These are phyloP conservation scores for Chloranthus sessilifolius DNA, from an alignment of 164 flowering plant genomes.

Conservation along the genomic window DNA sequence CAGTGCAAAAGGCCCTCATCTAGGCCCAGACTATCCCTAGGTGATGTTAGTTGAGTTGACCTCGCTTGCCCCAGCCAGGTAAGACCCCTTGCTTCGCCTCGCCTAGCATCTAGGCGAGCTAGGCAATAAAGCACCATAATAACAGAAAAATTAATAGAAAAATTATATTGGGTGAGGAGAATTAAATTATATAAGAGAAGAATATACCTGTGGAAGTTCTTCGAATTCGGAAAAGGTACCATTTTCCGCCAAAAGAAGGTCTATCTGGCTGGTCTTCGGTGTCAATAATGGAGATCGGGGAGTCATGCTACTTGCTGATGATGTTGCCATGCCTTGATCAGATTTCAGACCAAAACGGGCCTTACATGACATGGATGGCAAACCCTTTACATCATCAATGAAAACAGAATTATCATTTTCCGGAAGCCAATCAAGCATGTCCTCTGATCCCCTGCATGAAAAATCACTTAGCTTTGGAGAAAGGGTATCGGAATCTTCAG, in stretches of 20 bases:
- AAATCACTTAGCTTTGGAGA: slow-evolving; percentile 95
- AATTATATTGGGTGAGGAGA: no score
- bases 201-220: slow-evolving; percentile 80
- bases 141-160: background rate
- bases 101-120: no score
- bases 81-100: no score
- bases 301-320: slow-evolving; percentile 98
- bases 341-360: slow-evolving; percentile 96
- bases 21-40: no score
- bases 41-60: no score
- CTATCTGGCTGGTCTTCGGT: slow-evolving; percentile 80
- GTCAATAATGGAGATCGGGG: slow-evolving; percentile 93
- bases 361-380: slow-evolving; percentile 83
- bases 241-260: slow-evolving; percentile 77
- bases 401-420: slow-evolving; percentile 66
- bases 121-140: no score
- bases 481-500: slow-evolving; percentile 80
- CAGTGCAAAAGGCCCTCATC: no score
- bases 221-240: slow-evolving; percentile 76
- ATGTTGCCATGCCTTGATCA: slow-evolving; percentile 98
- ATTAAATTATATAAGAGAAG: background rate
- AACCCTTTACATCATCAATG: slow-evolving; percentile 80
- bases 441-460: slow-evolving; percentile 96
- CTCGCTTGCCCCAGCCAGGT: no score
- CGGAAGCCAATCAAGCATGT: slow-evolving; percentile 90